These are phyloP conservation scores for Vitis rupestris DNA, from an alignment of 164 flowering plant species.

Conservation along the genomic window DNA sequence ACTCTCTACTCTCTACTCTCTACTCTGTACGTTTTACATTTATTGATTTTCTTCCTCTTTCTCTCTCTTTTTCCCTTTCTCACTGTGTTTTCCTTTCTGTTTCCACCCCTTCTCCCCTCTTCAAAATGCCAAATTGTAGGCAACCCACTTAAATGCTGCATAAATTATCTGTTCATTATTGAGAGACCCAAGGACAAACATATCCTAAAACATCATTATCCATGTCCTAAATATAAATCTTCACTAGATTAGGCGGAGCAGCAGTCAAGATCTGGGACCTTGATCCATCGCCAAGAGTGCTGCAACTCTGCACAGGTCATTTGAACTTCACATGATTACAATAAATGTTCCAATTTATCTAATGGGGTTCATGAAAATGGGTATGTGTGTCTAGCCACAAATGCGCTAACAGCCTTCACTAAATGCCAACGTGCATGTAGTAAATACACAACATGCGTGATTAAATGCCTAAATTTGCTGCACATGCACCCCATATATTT, in stretches of 20 bases:
- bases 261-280: too few species aligned
- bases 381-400: constrained; percentile 32
- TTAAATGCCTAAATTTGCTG: constrained; percentile 22
- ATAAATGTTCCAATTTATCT: constrained; percentile 24
- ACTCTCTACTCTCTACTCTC: too few species aligned
- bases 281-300: too few species aligned
- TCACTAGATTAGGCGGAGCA: too few species aligned
- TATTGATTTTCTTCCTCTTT: constrained; percentile 2
- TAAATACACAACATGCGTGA: constrained; percentile 30
- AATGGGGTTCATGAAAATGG: constrained; percentile 13
- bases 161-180: too few species aligned
- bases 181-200: too few species aligned
- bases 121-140: not conserved
- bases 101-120: constrained; percentile 3
- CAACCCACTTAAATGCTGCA: too few species aligned
- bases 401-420: constrained; percentile 35
- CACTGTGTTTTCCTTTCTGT: constrained; percentile 7
- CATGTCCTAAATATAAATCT: too few species aligned
- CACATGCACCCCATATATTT: constrained; percentile 27
- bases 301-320: not conserved
- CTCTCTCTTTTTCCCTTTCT: constrained; percentile 4
- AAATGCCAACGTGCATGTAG: constrained; percentile 41
- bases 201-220: too few species aligned
- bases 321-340: constrained; percentile 27
- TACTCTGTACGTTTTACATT: not conserved